phyloP scores from a whole-genome alignment of 345 rosid genomes.

The Salix dunnii region DNA sequence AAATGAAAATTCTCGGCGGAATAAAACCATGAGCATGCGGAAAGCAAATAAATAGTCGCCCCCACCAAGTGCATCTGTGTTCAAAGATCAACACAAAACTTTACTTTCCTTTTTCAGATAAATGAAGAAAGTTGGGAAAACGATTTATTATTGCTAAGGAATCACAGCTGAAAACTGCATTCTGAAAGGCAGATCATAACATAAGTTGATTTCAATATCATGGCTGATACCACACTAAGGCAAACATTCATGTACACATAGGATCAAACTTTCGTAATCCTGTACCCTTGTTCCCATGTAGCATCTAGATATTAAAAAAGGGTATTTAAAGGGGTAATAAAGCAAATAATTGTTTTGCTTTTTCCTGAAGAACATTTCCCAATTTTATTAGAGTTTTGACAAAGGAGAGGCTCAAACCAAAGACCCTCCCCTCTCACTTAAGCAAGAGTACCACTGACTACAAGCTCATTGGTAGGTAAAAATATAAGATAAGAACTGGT shows the following conservation, averaged over 20 bases:
- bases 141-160: background rate
- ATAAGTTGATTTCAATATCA: background rate
- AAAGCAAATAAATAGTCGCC: slow-evolving; percentile 96
- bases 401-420: background rate
- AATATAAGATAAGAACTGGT: background rate
- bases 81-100: slow-evolving; percentile 14
- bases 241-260: background rate
- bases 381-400: background rate
- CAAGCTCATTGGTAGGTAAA: background rate
- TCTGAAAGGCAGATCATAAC: background rate
- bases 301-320: background rate
- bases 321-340: background rate
- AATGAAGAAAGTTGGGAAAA: slow-evolving; percentile 11
- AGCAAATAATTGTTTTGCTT: background rate
- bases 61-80: slow-evolving; percentile 84
- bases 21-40: slow-evolving; percentile 95
- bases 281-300: background rate
- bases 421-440: background rate
- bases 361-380: background rate
- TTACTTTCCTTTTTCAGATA: background rate
- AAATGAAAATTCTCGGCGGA: slow-evolving; percentile 93
- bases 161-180: slow-evolving; percentile 1
- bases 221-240: background rate
- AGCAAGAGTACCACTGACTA: background rate
- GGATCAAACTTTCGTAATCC: background rate